Base-by-base conservation (phyloP, 257 asterid species). In the Jasminum sambac region DNA sequence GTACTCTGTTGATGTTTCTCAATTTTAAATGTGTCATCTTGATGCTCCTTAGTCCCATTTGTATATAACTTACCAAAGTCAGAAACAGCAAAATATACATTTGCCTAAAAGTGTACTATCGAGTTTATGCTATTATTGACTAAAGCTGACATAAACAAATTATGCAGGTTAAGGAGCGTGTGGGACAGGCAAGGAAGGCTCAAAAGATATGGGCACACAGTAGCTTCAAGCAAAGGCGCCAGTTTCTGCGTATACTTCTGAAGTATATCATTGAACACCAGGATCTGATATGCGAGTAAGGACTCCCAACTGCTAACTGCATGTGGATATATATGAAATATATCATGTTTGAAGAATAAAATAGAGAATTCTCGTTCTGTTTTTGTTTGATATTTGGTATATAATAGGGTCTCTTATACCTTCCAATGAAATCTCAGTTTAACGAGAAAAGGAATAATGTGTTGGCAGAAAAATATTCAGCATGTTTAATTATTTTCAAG, bases 221-320 rank as follows among this genome's bases (percentile, higher is more conserved):
- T 82, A 91, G 90, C 86, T 95, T 95, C 87, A 95, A 89, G 92
- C 96, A 91, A 84, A 88, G 99, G 74, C 95, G 99, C 63, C 94
- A 84, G 74, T 91, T 95, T 83, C 83, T 95, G 57, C 84, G 97
- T 83, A 95, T 95, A 78, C 98, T 95, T 80, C 85, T 95, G 83
- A 95, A 95, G 83, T 95, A 89, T 78, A 95, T 95, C 59, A 82
- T 95, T 66, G 98, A 95, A 63, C 96, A 95, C 75, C 99, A 95
- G 79, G 90, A 88, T 66, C 97, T 91, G 70, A 95, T 95, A 80
- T 95, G 99, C 97, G 96, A 95, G 99, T 95, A 84, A 83, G 95
- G 74, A 74, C 64, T 75, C 25, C 59, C 72, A 30, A 71, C 50
- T 41, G n/a, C 72, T 74, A 30, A 71, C 50, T 41, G n/a, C 72